Evolutionary conservation across 2,329 filamentous ascomycete species (phyloP), one percentile per base, ranked within the genome.

Genomic region (Metarhizium sp.): DNA sequence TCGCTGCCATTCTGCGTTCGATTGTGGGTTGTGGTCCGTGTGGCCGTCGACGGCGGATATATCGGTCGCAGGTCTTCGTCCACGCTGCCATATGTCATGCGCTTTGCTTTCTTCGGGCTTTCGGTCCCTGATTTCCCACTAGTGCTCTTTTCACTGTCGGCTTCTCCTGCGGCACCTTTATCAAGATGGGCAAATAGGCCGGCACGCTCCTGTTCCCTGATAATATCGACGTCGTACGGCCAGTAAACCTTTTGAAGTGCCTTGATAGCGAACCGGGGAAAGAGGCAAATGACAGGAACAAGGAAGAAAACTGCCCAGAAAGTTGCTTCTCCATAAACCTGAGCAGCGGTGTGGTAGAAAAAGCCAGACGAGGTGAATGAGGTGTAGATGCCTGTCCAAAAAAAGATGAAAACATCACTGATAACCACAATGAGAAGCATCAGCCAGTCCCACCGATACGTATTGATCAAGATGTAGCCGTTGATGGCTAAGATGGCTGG

Each of bases 381-480:
- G 0, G 80, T 80, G 73, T 95, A 99, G 42, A 95, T 80, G 34
- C 91, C 94, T 6, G 94, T 96, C 91, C 94, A 97, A 75, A 95
- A 87, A 78, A 91, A 99, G 66, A 97, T 83, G 64, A 96, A 82
- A 34, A 97, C 69, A 59, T 88, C 87, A 72, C 91, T 96, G 69
- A 97, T 80, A 29, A 73, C 73, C 52, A 95, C 87, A 59, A 96
- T 86, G 57, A 96, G 75, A 25, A 92, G 72, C 73, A 95, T 95
- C 64, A 99, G 78, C 92, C 92, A 99, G 70, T 99, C 94, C 94
- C 94, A 99, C 58, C 92, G 84, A 71, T 96, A 97, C 1, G 89
- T 95, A 73, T 99, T 99, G 75, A 97, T 85, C 60, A 99, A 77
- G 62, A 99, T 90, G 75, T 97, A 99, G 57, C 86, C 75, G 71